Evolutionary conservation across 73 alveolate genomes (phyloP), one percentile per base, ranked within the genome.

Genomic region (Paramecium pentaurelia): DNA sequence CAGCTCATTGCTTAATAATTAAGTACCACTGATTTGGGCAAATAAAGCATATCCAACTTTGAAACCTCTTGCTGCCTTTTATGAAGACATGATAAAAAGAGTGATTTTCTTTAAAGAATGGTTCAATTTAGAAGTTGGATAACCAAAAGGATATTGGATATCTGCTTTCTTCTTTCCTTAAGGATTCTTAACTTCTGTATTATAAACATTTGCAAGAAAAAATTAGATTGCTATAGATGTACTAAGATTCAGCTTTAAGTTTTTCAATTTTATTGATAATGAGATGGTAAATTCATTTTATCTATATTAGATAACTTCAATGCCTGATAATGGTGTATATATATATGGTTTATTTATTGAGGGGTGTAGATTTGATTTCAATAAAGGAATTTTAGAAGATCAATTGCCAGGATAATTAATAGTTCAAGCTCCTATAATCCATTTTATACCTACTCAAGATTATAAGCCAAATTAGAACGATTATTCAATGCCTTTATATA

Each of bases 151-250:
- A 6, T 98, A 93, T 93, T 98, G 99, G 99, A 92, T 98, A 28
- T 77, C 98, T 58, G 99, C 99, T 47, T 97, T 96, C 96, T 97
- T 95, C 98, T 96, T 95, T 97, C 99, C 99, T 9, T 98, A 97
- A 96, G 98, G 99, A 28, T 98, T 97, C 95, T 94, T 97, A 92
- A 97, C 99, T 8, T 98, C 99, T 20, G 93, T 95, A 22, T 77
- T 95, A 51, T 97, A 97, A 83, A 95, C 98, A 40, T 94, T 93
- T 87, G 99, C 99, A 11, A 94, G 99, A 59, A 95, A 95, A 92
- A 92, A 97, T 85, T 95, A 96, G 92, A 96, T 96, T 71, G 98
- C 99, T 11, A 98, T 98, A 71, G 99, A 98, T 94, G 93, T 95
- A 77, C 92, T 98, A 27, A 77, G 93, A 27, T 98, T 98, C 89